Percentiles rank a stretch among this genome's conserved stretches.
Evolutionary conservation across 1,139 yeast species (phyloP).

Genomic region (Sugiyamaella castrensis): DNA sequence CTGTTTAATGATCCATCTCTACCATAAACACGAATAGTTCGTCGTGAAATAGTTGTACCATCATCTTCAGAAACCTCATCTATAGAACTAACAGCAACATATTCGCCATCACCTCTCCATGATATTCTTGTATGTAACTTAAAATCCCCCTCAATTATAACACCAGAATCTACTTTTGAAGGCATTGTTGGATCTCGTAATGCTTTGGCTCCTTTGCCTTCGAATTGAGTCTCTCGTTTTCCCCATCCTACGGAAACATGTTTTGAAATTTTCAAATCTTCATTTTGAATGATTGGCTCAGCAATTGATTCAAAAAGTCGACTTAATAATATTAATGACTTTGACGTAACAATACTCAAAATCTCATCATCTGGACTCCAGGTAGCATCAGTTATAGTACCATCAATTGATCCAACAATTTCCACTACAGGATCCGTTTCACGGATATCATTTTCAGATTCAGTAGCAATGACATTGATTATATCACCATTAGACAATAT

Average conservation of each 20-base stretch:
- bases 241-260: constrained; percentile 99
- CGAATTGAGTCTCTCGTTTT: constrained; percentile 91
- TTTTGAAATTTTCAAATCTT: constrained; percentile 68
- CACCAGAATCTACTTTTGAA: constrained; percentile 66
- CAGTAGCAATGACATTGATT: constrained; percentile 57
- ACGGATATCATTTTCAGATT: constrained; percentile 48
- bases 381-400: constrained; percentile 64
- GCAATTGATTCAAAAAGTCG: constrained; percentile 76
- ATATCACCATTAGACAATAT: constrained; percentile 47
- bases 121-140: constrained; percentile 48
- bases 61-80: constrained; percentile 50
- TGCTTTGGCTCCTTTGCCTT: constrained; percentile 76
- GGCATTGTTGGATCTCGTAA: constrained; percentile 93
- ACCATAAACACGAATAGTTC: constrained; percentile 79
- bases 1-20: constrained; percentile 74
- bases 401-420: constrained; percentile 83
- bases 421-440: constrained; percentile 42
- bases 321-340: constrained; percentile 64
- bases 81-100: constrained; percentile 62
- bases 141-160: constrained; percentile 52
- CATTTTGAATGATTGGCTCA: constrained; percentile 56
- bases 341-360: constrained; percentile 58
- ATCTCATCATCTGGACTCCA: constrained; percentile 97
- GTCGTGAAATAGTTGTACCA: constrained; percentile 45
- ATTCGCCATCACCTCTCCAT: constrained; percentile 97